Base-by-base conservation (phyloP, 305 asterid species). In the Solanum hybrid region DNA sequence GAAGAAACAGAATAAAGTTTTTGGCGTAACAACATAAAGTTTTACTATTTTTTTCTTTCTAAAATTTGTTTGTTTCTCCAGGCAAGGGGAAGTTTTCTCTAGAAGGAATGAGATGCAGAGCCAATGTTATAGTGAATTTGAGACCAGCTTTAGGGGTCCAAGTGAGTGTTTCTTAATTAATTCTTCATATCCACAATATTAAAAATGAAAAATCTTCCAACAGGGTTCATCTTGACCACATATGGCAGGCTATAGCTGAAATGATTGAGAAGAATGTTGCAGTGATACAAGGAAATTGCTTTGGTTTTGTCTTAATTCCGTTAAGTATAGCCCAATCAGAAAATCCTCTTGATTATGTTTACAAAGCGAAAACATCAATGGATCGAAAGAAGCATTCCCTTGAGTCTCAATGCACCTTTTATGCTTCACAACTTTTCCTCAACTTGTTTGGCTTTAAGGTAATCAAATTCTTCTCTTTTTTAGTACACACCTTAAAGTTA, bases 261-360 rank as follows among this genome's bases (percentile, higher is more conserved):
- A 92, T 88, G 93, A 90, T 91, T 90, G 92, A 92, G 90, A 92
- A 93, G 88, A 86, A 91, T 18, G 76, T 90, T 1, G 20, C 46
- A 29, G 91, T 89, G n/a, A 90, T 89, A 51, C 88, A 92, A 91
- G 94, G 93, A 7, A 93, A 93, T 29, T 83, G 92, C 88, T 89
- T 93, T n/a, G 93, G 92, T 14, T 92, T 79, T 87, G 89, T 90
- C 18, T 87, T 93, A 22, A 91, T 93, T 74, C 93, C 94, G 11
- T 90, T 92, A 34, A 87, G 67, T 26, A 89, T 93, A 8, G 86
- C 29, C 24, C 20, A 88, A 22, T 18, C 74, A 42, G 91, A 90
- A 24, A 77, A 93, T 89, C 93, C 94, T 36, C 77, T 93, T 71
- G 93, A 93, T 89, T 92, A 93, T 89, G 93, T 91, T 20, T 71